Evolutionary conservation across 176 grass and related monocot species (phyloP).

Genomic region (Poa pratensis): DNA sequence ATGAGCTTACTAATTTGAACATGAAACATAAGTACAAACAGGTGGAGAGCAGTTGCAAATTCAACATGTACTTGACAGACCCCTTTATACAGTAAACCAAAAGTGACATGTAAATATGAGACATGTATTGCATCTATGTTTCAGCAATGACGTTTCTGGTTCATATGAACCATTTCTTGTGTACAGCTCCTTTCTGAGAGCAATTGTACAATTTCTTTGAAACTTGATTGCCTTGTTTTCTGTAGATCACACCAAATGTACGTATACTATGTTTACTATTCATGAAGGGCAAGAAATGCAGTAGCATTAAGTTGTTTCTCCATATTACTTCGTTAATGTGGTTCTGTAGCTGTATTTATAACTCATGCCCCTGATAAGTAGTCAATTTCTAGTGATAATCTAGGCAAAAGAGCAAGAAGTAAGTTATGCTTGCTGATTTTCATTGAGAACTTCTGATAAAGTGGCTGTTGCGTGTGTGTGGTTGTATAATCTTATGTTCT

Average conservation of each 20-base stretch:
- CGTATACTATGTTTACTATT: conserved; percentile 8
- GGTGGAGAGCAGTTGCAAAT: conserved; percentile 21
- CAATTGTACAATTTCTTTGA: neutral
- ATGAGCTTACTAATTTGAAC: neutral
- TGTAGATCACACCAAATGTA: conserved; percentile 20
- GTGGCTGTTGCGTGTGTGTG: neutral
- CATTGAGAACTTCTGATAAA: neutral
- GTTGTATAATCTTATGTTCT: neutral
- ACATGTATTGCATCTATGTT: neutral
- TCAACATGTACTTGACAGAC: neutral
- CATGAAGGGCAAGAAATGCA: neutral
- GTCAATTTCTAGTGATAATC: neutral
- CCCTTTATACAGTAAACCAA: conserved; percentile 7
- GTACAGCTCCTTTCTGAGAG: conserved; percentile 13
- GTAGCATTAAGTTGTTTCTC: neutral
- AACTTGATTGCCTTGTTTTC: conserved; percentile 16
- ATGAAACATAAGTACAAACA: conserved; percentile 12
- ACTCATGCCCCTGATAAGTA: conserved; percentile 12
- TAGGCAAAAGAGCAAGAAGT: conserved; percentile 8
- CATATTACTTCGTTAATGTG: neutral
- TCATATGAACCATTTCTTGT: neutral
- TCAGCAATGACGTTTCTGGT: conserved; percentile 9
- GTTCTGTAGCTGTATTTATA: neutral
- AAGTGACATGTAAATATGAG: neutral
- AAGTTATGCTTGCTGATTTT: conserved; percentile 7